phyloP scores from a whole-genome alignment of 176 grass and related monocot genomes.

The Eleusine indica region DNA sequence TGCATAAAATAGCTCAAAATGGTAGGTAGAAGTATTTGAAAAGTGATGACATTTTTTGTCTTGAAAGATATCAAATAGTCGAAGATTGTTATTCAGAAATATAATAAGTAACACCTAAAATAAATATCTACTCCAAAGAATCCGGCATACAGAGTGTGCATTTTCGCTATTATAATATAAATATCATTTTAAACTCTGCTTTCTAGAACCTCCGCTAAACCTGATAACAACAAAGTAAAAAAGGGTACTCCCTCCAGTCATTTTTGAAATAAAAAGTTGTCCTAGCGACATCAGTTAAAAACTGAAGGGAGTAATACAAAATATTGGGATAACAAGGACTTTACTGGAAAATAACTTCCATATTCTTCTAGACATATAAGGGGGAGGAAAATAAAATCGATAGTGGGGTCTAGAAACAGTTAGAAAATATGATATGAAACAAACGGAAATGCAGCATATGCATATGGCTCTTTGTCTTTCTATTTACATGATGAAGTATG shows the following conservation, averaged over 20 bases:
- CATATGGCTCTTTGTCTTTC: not conserved
- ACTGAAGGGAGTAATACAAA: not conserved
- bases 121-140: not conserved
- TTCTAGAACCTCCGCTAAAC: slow-evolving; percentile 14
- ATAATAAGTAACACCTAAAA: not conserved
- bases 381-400: not conserved
- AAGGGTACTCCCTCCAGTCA: no score
- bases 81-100: not conserved
- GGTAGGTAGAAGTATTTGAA: not conserved
- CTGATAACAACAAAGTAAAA: slow-evolving; percentile 12
- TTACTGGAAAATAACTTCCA: not conserved
- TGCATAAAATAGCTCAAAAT: not conserved
- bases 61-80: not conserved
- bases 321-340: not conserved
- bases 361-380: not conserved
- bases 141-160: not conserved
- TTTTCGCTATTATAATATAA: not conserved
- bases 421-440: not conserved
- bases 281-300: not conserved
- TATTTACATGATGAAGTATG: not conserved
- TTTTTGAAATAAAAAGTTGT: not conserved
- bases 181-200: slow-evolving; percentile 12
- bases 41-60: not conserved
- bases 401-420: not conserved
- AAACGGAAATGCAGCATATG: slow-evolving; percentile 4